Evolutionary conservation across 495 filamentous ascomycete species (phyloP).

Genomic region (Aspergillus sclerotioniger): DNA sequence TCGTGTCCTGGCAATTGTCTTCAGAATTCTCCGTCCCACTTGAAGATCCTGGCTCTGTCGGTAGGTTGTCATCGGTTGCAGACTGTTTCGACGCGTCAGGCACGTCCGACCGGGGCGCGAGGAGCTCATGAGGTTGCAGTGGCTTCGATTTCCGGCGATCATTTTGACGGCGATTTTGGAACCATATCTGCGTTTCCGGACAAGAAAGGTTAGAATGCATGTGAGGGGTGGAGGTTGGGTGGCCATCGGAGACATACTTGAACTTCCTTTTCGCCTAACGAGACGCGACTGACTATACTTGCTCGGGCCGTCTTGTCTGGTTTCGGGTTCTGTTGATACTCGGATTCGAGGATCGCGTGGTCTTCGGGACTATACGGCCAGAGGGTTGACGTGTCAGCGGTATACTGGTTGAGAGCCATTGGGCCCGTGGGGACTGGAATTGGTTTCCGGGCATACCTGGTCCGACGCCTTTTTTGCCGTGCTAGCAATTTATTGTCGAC

Average conservation of each 20-base stretch:
- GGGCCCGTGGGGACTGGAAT: not conserved
- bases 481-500: constrained; percentile 67
- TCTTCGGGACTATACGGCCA: constrained; percentile 67
- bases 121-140: constrained; percentile 76
- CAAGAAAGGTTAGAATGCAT: too few species aligned
- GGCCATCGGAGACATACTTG: constrained; percentile 63
- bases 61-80: constrained; percentile 44
- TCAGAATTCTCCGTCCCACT: constrained; percentile 34
- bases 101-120: constrained; percentile 50
- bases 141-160: constrained; percentile 88
- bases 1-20: constrained; percentile 20
- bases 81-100: constrained; percentile 52
- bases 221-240: constrained; percentile 12
- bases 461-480: constrained; percentile 67
- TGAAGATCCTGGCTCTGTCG: constrained; percentile 32
- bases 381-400: constrained; percentile 1
- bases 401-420: not conserved
- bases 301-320: constrained; percentile 88
- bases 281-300: constrained; percentile 79
- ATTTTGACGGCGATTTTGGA: constrained; percentile 96
- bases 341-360: constrained; percentile 84
- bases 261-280: constrained; percentile 94
- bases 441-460: constrained; percentile 45
- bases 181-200: constrained; percentile 79
- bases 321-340: constrained; percentile 82